phyloP scores from a whole-genome alignment of 208 protist genomes.

The Leishmania turanica region DNA sequence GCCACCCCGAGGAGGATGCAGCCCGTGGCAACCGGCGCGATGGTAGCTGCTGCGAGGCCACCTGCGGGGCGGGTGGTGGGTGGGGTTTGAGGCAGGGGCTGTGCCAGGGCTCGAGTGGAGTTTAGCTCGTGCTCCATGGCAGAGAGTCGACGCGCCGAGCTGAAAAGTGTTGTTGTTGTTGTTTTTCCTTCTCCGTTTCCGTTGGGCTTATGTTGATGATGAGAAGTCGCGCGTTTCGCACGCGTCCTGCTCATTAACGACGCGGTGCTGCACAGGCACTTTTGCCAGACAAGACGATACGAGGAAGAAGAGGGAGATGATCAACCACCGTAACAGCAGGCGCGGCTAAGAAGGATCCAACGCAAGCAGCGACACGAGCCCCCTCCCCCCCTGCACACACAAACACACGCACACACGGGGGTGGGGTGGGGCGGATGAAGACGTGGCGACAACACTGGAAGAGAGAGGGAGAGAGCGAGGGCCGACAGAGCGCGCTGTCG shows the following conservation, averaged over 20 bases:
- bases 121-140: background rate
- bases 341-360: background rate
- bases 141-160: no score
- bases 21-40: background rate
- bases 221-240: background rate
- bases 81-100: background rate
- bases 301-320: constrained; percentile 1
- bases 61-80: background rate
- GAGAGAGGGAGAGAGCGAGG: background rate
- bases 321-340: background rate
- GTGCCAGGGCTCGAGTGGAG: background rate
- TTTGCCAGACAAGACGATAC: background rate
- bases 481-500: background rate
- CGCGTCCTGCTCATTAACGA: background rate
- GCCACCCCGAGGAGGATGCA: background rate
- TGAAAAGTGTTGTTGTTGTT: background rate
- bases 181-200: background rate
- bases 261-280: background rate
- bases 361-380: background rate
- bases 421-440: background rate
- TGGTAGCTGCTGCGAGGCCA: no score
- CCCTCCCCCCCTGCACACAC: background rate
- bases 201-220: background rate
- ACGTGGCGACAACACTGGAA: background rate
- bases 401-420: background rate